Percentiles rank a stretch among this genome's conserved stretches.
Conservation (phyloP, 495 filamentous ascomycete genomes). For the Staphylotrichum longicolle region DNA sequence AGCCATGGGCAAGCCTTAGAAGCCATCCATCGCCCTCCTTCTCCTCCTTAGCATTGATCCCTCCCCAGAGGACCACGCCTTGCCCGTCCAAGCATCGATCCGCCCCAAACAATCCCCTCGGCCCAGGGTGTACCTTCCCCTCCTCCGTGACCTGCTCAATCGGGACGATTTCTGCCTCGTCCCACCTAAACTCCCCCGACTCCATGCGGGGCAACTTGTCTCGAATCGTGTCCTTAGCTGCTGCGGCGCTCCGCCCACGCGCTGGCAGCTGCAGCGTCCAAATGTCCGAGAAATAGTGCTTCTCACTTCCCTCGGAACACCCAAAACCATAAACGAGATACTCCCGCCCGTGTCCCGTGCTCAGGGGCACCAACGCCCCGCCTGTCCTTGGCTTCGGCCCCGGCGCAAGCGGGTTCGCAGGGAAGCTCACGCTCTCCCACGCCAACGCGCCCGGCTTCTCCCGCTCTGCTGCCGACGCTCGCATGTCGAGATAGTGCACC, state of each 20-base stretch:
- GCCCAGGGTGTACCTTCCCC: constrained; percentile 55
- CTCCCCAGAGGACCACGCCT: constrained; percentile 53
- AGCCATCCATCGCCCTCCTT: constrained; percentile 54
- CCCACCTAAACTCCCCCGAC: constrained; percentile 46
- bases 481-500: constrained; percentile 44
- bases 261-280: constrained; percentile 55
- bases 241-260: constrained; percentile 42
- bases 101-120: constrained; percentile 47
- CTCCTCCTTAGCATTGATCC: constrained; percentile 48
- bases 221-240: constrained; percentile 52
- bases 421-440: constrained; percentile 48
- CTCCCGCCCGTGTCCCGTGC: constrained; percentile 49
- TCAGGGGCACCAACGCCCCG: constrained; percentile 47
- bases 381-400: constrained; percentile 46
- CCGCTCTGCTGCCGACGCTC: constrained; percentile 31
- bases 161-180: constrained; percentile 46
- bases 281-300: constrained; percentile 41
- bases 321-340: constrained; percentile 57
- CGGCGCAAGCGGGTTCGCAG: constrained; percentile 46
- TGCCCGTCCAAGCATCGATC: constrained; percentile 43
- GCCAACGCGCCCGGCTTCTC: constrained; percentile 27
- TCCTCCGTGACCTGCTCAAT: constrained; percentile 38
- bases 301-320: constrained; percentile 17
- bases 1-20: constrained; percentile 39
- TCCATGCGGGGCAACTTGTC: constrained; percentile 39